Conservation (phyloP, 768 basidiomycete genomes). For the Suillus brevipes region DNA sequence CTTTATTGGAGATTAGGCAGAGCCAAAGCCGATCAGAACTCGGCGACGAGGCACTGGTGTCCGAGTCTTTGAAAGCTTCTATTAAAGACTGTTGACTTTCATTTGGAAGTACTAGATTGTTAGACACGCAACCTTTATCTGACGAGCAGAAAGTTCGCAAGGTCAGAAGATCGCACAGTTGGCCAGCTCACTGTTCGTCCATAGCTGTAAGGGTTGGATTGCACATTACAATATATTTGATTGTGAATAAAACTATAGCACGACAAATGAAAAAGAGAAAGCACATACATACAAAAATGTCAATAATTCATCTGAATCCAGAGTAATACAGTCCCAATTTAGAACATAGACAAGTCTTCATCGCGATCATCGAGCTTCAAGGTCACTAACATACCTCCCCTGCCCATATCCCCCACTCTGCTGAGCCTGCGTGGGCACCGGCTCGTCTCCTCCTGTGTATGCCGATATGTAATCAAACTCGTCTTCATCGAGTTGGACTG, state of each 20-base stretch:
- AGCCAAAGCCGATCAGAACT: neutral
- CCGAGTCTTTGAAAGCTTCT: neutral
- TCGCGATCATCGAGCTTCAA: constrained; percentile 31
- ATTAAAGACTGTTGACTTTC: neutral
- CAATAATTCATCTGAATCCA: neutral
- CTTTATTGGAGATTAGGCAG: neutral
- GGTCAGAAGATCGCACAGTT: neutral
- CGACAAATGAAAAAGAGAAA: neutral
- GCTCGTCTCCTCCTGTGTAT: constrained; percentile 38
- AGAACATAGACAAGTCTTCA: neutral
- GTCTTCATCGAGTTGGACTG: constrained; percentile 29
- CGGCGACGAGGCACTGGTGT: neutral
- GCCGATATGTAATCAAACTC: constrained; percentile 63
- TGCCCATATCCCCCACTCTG: constrained; percentile 37
- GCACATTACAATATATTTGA: neutral
- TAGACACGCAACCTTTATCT: neutral
- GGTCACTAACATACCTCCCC: constrained; percentile 48
- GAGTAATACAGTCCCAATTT: neutral
- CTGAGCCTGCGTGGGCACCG: constrained; percentile 6
- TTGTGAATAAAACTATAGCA: neutral
- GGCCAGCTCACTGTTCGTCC: neutral
- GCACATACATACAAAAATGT: neutral
- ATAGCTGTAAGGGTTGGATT: neutral
- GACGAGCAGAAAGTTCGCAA: neutral
- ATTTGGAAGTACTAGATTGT: neutral